Percentiles rank a stretch among this genome's conserved stretches.
Conservation (phyloP, 768 basidiomycete genomes). For the Phlebiopsis gigantea region DNA sequence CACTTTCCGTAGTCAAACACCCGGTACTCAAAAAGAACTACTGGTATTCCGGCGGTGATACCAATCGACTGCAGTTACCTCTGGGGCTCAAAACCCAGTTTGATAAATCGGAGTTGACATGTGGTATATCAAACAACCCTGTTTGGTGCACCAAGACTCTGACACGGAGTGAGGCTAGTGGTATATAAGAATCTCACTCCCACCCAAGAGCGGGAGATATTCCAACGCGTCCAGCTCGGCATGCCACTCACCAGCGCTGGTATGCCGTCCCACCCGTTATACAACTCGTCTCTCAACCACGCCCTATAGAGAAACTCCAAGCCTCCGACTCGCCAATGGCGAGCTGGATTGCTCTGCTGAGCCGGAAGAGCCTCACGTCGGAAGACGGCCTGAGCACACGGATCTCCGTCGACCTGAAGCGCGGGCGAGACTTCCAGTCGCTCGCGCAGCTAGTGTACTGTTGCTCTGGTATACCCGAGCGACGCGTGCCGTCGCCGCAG, state of each 20-base stretch:
- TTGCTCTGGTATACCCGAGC: conserved; percentile 47
- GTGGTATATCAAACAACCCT: neutral
- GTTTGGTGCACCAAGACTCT: neutral
- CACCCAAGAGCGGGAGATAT: conserved; percentile 76
- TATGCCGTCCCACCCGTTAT: conserved; percentile 22
- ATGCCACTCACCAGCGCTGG: conserved; percentile 71
- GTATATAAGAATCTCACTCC: conserved; percentile 43
- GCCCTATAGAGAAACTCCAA: conserved; percentile 63
- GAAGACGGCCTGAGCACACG: conserved; percentile 43
- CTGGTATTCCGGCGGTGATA: neutral
- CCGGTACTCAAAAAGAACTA: conserved; percentile 1
- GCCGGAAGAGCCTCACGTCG: neutral
- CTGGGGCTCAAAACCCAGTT: neutral
- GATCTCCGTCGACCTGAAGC: conserved; percentile 59
- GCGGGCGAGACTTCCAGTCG: conserved; percentile 74
- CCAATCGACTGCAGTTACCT: neutral
- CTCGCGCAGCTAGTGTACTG: conserved; percentile 67
- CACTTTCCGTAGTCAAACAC: neutral
- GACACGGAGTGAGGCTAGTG: conserved; percentile 55
- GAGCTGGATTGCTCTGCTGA: conserved; percentile 56
- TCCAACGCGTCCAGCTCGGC: conserved; percentile 79
- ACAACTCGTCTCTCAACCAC: neutral
- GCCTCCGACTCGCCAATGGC: conserved; percentile 71
- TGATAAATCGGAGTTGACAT: neutral
- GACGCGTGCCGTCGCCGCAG: conserved; percentile 43